Conservation (phyloP, 192 early-diverging fungal species). For the Coemansia brasiliensis region DNA sequence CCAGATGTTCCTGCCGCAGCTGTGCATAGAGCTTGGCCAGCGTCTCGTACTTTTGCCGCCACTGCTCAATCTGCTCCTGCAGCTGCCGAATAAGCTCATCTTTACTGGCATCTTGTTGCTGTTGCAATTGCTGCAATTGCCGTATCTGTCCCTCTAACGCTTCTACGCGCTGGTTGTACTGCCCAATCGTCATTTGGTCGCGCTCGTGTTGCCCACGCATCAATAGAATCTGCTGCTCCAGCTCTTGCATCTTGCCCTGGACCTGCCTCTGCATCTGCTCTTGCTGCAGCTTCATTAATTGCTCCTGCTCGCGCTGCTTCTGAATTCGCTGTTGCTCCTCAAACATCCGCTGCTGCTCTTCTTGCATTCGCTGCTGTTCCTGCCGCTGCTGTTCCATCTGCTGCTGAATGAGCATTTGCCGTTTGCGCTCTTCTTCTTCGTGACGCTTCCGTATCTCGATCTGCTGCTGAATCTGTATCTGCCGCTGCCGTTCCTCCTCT, state of each 20-base stretch:
- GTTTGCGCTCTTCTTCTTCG: slow-evolving; percentile 62
- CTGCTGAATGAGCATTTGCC: slow-evolving; percentile 42
- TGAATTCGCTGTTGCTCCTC: slow-evolving; percentile 78
- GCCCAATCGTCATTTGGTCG: slow-evolving; percentile 80
- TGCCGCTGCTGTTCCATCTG: slow-evolving; percentile 64
- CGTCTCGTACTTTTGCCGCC: slow-evolving; percentile 97
- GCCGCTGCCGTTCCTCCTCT: slow-evolving; percentile 61
- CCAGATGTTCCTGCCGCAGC: slow-evolving; percentile 92
- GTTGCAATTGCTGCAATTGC: slow-evolving; percentile 65
- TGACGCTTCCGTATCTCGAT: slow-evolving; percentile 60
- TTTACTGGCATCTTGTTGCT: slow-evolving; percentile 75
- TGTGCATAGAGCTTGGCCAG: slow-evolving; percentile 98
- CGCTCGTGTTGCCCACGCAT: slow-evolving; percentile 75
- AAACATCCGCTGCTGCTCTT: slow-evolving; percentile 71
- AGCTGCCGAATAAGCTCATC: slow-evolving; percentile 82
- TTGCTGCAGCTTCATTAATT: slow-evolving; percentile 71
- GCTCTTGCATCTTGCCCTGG: slow-evolving; percentile 72
- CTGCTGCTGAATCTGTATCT: slow-evolving; percentile 55
- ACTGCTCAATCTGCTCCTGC: slow-evolving; percentile 92
- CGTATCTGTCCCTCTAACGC: slow-evolving; percentile 82
- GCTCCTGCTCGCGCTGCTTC: slow-evolving; percentile 68
- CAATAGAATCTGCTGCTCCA: slow-evolving; percentile 80
- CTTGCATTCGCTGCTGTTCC: slow-evolving; percentile 60
- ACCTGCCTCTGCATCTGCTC: slow-evolving; percentile 83
- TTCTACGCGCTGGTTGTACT: slow-evolving; percentile 84